These are phyloP conservation scores for Fraxinus platypoda DNA, from an alignment of 305 asterid species.

Conservation along the genomic window DNA sequence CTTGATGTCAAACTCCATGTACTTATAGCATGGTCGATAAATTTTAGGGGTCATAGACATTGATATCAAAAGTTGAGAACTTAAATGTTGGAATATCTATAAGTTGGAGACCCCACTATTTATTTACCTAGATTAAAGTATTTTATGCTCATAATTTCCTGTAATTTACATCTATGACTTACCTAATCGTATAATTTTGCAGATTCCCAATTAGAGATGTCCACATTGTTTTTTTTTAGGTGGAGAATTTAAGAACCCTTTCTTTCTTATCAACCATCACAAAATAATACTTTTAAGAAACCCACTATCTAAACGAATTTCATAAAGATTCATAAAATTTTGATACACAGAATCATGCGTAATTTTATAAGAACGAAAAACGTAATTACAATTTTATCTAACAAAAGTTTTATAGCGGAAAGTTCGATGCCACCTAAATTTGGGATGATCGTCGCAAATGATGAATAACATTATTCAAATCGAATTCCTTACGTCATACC, in stretches of 20 bases:
- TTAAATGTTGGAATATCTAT: not conserved
- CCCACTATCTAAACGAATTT: not conserved
- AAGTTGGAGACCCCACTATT: not conserved
- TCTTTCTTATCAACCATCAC: not conserved
- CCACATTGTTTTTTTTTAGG: constrained; percentile 32
- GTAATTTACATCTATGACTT: constrained; percentile 2
- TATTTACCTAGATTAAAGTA: not conserved
- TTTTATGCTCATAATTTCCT: not conserved
- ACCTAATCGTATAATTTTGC: constrained; percentile 22
- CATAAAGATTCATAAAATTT: too few species aligned
- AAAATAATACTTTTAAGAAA: not conserved
- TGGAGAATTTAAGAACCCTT: constrained; percentile 10
- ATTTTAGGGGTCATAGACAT: too few species aligned
- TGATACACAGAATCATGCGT: too few species aligned
- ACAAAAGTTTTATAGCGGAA: too few species aligned
- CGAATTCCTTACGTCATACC: not conserved
- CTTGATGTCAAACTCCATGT: too few species aligned
- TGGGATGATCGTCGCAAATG: too few species aligned
- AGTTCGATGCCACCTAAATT: too few species aligned
- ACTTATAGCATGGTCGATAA: too few species aligned
- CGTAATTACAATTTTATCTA: too few species aligned
- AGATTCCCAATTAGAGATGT: constrained; percentile 8
- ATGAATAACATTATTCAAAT: too few species aligned
- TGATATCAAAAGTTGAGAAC: too few species aligned
- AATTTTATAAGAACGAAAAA: too few species aligned